These are phyloP conservation scores for Leucoagaricus sp. DNA, from an alignment of 1,284 basidiomycete species.

Conservation along the genomic window DNA sequence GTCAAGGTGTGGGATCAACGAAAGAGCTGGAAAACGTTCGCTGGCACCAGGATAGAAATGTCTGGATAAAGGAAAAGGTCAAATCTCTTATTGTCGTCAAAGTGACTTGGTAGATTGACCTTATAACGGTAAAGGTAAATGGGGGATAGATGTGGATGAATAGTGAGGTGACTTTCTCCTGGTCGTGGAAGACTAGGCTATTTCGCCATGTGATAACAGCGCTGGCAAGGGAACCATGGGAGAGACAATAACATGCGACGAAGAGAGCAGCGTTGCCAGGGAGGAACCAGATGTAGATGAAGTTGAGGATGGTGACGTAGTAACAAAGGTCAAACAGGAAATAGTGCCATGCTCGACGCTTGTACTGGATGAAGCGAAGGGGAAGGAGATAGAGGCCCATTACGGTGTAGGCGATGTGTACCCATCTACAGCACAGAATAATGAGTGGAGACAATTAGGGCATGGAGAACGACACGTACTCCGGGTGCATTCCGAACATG, in stretches of 20 bases:
- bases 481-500: conserved; percentile 80
- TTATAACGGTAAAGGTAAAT: conserved; percentile 84
- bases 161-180: conserved; percentile 89
- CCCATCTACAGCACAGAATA: conserved; percentile 50
- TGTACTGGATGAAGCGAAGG: conserved; percentile 80
- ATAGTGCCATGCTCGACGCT: conserved; percentile 89
- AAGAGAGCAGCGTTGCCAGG: conserved; percentile 76
- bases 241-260: conserved; percentile 85
- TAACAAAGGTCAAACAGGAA: conserved; percentile 95
- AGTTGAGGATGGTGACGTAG: conserved; percentile 86
- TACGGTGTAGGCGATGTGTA: conserved; percentile 78
- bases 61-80: conserved; percentile 38
- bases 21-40: conserved; percentile 80
- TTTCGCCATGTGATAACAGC: conserved; percentile 97
- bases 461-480: conserved; percentile 53
- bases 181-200: conserved; percentile 93
- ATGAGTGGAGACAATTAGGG: conserved; percentile 2
- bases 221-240: conserved; percentile 86
- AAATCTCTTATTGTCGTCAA: conserved; percentile 2
- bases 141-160: conserved; percentile 92
- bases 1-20: conserved; percentile 60
- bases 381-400: conserved; percentile 80
- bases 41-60: conserved; percentile 83
- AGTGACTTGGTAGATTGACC: conserved; percentile 47
- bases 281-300: conserved; percentile 85